Base-by-base conservation (phyloP, 1,284 basidiomycete genomes). In the Paramarasmius palmivorus region DNA sequence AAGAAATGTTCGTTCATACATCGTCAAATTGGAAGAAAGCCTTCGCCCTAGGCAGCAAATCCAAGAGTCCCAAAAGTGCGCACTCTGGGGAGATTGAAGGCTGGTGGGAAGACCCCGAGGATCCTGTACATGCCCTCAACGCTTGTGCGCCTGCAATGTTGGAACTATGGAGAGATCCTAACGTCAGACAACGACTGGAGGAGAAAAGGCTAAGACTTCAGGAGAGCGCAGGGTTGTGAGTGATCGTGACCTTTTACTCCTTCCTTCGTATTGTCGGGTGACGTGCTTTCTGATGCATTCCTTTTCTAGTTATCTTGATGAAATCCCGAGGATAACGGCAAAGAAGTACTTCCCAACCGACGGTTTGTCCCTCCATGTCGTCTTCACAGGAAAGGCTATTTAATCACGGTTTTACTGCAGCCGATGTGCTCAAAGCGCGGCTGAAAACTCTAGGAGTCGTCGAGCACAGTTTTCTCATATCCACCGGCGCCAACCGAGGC, bases 51-150 rank as follows among this genome's bases (percentile, higher is more conserved):
- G 78, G 79, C n/a, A 75, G 73, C 50, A 79, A 68, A 60, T 77
- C 80, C 44, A 82, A 81, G 68, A 86, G 80, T 63, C 82, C 83
- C 6, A 85, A 85, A 73, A 83, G 77, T 58, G 77, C 79, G 29
- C 80, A 85, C 63, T 78, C 82, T 20, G 84, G 83, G 50, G 86
- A 88, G 68, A 78, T 90, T 49, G 79, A 81, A 61, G 86, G 86
- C 15, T 90, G 88, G 88, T 91, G 88, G 88, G 88, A 90, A 67
- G 87, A 92, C 72, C 88, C 86, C 36, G 77, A 82, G 19, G 89
- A 92, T 66, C 89, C 88, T 29, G 87, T 89, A 49, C 87, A 90
- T 65, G 67, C 79, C 45, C 71, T 92, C 23, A 75, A 84, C 61
- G 76, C 79, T 15, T 87, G 81, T 65, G 78, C 80, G 8, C 75